These are phyloP conservation scores for Hyparrhenia diplandra DNA, from an alignment of 176 grass and related monocot genomes.

Conservation along the genomic window DNA sequence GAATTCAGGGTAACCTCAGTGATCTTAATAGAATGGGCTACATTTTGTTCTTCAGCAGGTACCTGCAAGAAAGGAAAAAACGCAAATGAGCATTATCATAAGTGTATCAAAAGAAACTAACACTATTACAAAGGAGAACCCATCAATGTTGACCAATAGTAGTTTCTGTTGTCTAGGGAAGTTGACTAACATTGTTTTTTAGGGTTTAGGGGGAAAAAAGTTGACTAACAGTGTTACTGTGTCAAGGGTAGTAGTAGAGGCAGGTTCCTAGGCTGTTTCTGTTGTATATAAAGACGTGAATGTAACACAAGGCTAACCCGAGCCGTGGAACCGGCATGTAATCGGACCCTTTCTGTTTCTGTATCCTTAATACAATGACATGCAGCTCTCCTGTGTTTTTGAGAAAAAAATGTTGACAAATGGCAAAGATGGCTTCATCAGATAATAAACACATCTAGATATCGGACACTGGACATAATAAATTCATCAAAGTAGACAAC, in stretches of 20 bases:
- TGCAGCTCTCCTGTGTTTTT: background rate
- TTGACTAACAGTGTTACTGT: background rate
- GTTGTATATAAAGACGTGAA: background rate
- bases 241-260: background rate
- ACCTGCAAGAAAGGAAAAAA: constrained; percentile 7
- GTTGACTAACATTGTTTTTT: background rate
- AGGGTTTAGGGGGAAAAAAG: too few species aligned
- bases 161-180: background rate
- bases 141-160: background rate
- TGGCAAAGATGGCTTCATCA: constrained; percentile 5
- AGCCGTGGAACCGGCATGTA: background rate
- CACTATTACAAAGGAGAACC: constrained; percentile 6
- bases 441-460: constrained; percentile 5
- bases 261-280: background rate
- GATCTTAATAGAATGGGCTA: background rate
- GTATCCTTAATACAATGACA: background rate
- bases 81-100: background rate
- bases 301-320: background rate
- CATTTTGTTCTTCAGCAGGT: constrained; percentile 25
- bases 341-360: background rate
- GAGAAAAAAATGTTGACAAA: background rate
- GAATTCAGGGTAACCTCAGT: constrained; percentile 7
- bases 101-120: constrained; percentile 12
- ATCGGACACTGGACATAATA: background rate
- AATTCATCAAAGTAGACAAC: constrained; percentile 1